Evolutionary conservation across 2,329 filamentous ascomycete species (phyloP).

Genomic region (Diaporthe destruens): DNA sequence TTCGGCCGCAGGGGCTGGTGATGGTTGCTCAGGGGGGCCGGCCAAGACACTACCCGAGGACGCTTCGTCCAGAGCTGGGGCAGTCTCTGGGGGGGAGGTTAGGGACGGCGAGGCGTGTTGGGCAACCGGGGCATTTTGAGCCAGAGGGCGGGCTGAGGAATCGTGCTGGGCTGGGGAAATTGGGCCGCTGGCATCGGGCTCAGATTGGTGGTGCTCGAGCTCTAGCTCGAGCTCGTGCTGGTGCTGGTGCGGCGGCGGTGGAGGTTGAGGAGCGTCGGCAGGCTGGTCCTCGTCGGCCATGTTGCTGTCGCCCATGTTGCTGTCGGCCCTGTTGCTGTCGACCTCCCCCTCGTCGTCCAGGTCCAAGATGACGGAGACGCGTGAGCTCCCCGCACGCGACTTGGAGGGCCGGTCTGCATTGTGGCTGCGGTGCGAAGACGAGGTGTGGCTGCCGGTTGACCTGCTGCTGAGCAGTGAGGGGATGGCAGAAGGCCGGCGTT

Average conservation of each 20-base stretch:
- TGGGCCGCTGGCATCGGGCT: constrained; percentile 12
- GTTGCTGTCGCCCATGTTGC: neutral
- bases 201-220: constrained; percentile 17
- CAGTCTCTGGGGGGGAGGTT: constrained; percentile 19
- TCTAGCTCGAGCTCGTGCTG: too few species aligned
- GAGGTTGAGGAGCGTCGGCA: constrained; percentile 17
- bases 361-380: constrained; percentile 34
- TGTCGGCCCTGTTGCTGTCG: constrained; percentile 12
- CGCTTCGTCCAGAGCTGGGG: neutral
- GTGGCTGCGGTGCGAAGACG: constrained; percentile 41
- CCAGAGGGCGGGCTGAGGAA: constrained; percentile 1
- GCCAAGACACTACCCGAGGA: constrained; percentile 17
- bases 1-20: constrained; percentile 31
- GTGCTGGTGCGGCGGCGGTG: constrained; percentile 14
- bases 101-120: neutral
- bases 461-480: constrained; percentile 53
- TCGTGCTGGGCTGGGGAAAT: constrained; percentile 28
- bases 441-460: constrained; percentile 46
- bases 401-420: constrained; percentile 29
- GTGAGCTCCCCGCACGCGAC: constrained; percentile 34
- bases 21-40: neutral
- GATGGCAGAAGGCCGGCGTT: constrained; percentile 57
- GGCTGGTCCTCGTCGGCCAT: constrained; percentile 25
- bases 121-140: constrained; percentile 6
- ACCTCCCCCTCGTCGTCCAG: constrained; percentile 4